Evolutionary conservation across 2,329 filamentous ascomycete genomes (phyloP), one percentile per base, ranked within the genome.

Genomic region (Fusarium agapanthi): DNA sequence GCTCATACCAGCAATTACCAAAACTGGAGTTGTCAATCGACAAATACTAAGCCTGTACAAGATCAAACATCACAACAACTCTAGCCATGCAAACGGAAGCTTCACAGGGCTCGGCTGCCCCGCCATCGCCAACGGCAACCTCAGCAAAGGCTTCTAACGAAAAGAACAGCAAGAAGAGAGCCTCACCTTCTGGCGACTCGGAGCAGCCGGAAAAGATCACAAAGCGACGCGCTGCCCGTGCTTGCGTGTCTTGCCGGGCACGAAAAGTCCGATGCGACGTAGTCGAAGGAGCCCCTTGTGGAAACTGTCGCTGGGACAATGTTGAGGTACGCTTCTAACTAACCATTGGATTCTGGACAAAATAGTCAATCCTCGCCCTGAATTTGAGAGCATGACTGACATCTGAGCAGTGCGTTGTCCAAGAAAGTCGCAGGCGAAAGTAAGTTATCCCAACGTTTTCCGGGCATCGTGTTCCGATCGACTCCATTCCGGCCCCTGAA

Each of bases 181-280:
- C 78, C 32, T 79, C 80, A 26, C 74, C 79, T 22, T 75, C 69
- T 22, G 75, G 71, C 62, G 78, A 79, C 35, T 75, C 76, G 13
- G 80, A 79, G 26, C 77, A 77, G 18, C 78, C 82, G 16, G 79
- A 83, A 67, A 90, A 90, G 79, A 78, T 86, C 70, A 88, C 84
- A 59, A 98, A 97, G 84, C 89, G 95, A 78, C 89, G 95, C 79
- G 95, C 95, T n/a, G 94, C 95, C 15, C 93, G 95, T 76, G 95
- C 95, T 24, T 98, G 95, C 81, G 93, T 94, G 71, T 94, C 92
- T 76, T 97, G 95, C 83, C 89, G 95, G 77, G 91, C 93, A 64
- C 91, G 95, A 79, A 98, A 98, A 81, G 95, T 98, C 45, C 90
- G 95, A 64, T 98, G 95, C 85, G 95, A 98, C 84, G 95, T 97